phyloP scores from a whole-genome alignment of 257 asterid species.

The Eustoma russellianum region DNA sequence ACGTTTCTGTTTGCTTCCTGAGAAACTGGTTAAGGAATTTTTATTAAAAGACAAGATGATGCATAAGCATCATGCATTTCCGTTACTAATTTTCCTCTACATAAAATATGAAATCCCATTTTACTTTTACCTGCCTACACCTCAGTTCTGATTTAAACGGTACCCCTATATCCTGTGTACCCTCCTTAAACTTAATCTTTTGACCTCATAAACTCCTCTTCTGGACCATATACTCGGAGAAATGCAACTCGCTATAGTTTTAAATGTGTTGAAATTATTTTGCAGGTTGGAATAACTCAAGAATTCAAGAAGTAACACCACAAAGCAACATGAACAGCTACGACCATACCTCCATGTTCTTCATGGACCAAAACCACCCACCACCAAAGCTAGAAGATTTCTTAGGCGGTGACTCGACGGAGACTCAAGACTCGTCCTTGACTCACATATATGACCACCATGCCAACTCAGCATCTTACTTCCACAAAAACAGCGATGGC shows the following conservation, averaged over 20 bases:
- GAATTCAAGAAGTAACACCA: constrained; percentile 20
- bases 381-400: constrained; percentile 89
- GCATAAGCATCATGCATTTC: constrained; percentile 16
- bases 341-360: constrained; percentile 20
- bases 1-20: constrained; percentile 40
- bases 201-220: too few species aligned
- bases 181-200: too few species aligned
- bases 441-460: constrained; percentile 69
- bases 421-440: constrained; percentile 48
- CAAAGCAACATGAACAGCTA: constrained; percentile 13
- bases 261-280: background rate
- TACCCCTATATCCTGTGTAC: too few species aligned
- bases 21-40: constrained; percentile 18
- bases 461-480: constrained; percentile 23
- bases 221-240: too few species aligned
- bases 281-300: constrained; percentile 49
- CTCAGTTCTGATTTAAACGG: background rate
- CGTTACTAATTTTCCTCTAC: constrained; percentile 7
- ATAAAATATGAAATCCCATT: constrained; percentile 3
- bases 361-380: constrained; percentile 40
- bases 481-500: constrained; percentile 18
- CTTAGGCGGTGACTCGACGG: constrained; percentile 65
- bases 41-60: constrained; percentile 36
- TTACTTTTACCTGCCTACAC: background rate
- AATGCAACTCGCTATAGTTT: background rate